Percentiles rank a stretch among this genome's conserved stretches.
Evolutionary conservation across 2,329 filamentous ascomycete genomes (phyloP).

Genomic region (Penicillium expansum): DNA sequence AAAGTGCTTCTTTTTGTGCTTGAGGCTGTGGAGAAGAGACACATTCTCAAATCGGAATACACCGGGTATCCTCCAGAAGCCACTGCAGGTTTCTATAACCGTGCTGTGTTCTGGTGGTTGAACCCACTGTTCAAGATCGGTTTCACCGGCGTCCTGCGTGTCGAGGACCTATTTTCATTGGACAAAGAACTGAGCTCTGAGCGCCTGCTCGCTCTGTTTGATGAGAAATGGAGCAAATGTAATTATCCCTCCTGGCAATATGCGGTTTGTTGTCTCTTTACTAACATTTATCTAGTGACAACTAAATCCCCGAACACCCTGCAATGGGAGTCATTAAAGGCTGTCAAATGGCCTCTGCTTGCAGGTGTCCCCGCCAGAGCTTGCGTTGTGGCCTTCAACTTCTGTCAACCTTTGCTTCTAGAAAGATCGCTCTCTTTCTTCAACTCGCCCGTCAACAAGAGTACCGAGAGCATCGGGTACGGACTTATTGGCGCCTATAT

Average conservation of each 20-base stretch:
- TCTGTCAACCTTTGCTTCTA: constrained; percentile 40
- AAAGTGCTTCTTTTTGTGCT: constrained; percentile 47
- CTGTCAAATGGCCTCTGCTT: constrained; percentile 35
- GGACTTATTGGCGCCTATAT: constrained; percentile 46
- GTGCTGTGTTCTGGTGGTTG: constrained; percentile 54
- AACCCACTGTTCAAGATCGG: constrained; percentile 52
- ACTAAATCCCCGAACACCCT: constrained; percentile 29
- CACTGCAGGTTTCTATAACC: constrained; percentile 52
- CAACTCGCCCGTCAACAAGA: constrained; percentile 25
- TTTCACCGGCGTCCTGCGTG: constrained; percentile 43
- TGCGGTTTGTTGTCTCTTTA: neutral
- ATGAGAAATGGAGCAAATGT: constrained; percentile 43
- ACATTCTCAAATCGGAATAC: constrained; percentile 41
- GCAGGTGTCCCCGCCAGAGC: constrained; percentile 33
- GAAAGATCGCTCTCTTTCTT: constrained; percentile 38
- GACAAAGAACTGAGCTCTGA: constrained; percentile 48
- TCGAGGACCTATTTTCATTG: constrained; percentile 47
- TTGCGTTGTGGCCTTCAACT: constrained; percentile 38
- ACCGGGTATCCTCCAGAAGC: constrained; percentile 49
- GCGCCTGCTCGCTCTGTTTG: constrained; percentile 39
- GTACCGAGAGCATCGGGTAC: constrained; percentile 39
- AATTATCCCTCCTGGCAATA: neutral
- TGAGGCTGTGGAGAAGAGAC: constrained; percentile 48
- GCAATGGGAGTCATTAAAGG: constrained; percentile 30
- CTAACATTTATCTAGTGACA: constrained; percentile 25